These are phyloP conservation scores for Nematodospora anomalae DNA, from an alignment of 1,139 yeast genomes.

Conservation along the genomic window DNA sequence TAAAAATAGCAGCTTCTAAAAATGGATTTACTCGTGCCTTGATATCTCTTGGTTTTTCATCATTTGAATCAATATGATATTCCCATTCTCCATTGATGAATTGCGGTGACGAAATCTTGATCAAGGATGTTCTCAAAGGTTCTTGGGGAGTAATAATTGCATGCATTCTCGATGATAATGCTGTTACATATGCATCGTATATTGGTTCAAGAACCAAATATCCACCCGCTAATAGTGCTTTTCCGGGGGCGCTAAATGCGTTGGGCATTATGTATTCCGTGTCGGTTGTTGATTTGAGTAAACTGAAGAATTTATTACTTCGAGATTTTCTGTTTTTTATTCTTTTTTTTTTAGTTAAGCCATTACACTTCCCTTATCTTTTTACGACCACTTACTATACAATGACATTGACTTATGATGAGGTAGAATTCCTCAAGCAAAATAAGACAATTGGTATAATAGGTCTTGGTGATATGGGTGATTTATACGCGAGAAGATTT, in stretches of 20 bases:
- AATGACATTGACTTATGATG: constrained; percentile 15
- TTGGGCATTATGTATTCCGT: constrained; percentile 12
- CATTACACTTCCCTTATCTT: neutral
- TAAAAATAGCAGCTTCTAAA: constrained; percentile 59
- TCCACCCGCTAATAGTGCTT: constrained; percentile 93
- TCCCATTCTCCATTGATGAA: constrained; percentile 71
- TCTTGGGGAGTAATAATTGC: constrained; percentile 47
- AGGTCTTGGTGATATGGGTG: constrained; percentile 97
- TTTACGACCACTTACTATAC: neutral
- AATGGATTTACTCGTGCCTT: constrained; percentile 60
- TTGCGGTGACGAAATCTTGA: constrained; percentile 74
- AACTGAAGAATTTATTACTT: too few relatives aligned
- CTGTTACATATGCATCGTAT: constrained; percentile 79
- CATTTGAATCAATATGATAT: constrained; percentile 34
- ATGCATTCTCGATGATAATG: constrained; percentile 88
- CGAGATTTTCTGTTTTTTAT: neutral
- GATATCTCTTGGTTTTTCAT: constrained; percentile 21
- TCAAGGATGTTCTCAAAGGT: constrained; percentile 14
- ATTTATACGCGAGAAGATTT: constrained; percentile 75
- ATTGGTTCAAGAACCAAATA: constrained; percentile 81
- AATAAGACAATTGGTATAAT: constrained; percentile 77
- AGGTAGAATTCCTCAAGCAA: constrained; percentile 9
- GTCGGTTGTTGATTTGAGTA: constrained; percentile 1
- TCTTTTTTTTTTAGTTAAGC: neutral
- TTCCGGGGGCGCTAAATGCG: constrained; percentile 89